These are phyloP conservation scores for Calonectria pteridis DNA, from an alignment of 2,329 filamentous ascomycete genomes.

Conservation along the genomic window DNA sequence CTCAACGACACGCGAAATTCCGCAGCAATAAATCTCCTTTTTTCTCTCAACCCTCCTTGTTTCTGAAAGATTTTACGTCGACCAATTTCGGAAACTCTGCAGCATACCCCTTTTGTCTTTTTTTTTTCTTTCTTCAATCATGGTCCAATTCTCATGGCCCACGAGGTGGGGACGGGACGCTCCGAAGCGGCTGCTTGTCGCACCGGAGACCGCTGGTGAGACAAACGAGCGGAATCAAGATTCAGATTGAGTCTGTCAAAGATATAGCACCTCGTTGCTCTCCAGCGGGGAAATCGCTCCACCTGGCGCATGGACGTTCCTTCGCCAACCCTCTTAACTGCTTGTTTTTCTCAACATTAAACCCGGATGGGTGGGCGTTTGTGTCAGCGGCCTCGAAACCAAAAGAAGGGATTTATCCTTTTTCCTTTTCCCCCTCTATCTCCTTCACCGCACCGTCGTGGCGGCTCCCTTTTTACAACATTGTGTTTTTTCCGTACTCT, in stretches of 20 bases:
- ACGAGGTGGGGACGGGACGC: constrained; percentile 29
- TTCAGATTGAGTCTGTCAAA: neutral
- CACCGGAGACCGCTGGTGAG: constrained; percentile 8
- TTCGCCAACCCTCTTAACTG: constrained; percentile 9
- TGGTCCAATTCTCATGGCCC: constrained; percentile 34
- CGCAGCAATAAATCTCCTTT: constrained; percentile 33
- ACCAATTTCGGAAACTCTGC: constrained; percentile 46
- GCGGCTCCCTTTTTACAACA: constrained; percentile 4
- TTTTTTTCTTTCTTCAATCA: constrained; percentile 40
- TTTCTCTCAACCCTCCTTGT: constrained; percentile 33
- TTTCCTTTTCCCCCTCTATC: neutral
- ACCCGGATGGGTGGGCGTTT: constrained; percentile 36
- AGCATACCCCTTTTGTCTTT: constrained; percentile 52
- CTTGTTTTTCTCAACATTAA: constrained; percentile 30
- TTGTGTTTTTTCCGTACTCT: constrained; percentile 19
- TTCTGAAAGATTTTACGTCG: constrained; percentile 38
- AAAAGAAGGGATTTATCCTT: constrained; percentile 32
- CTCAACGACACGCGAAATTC: constrained; percentile 32
- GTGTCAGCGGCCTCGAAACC: constrained; percentile 32
- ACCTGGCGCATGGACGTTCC: constrained; percentile 31
- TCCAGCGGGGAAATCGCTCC: constrained; percentile 1
- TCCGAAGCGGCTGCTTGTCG: constrained; percentile 4
- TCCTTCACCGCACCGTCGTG: constrained; percentile 28
- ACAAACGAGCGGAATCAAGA: neutral
- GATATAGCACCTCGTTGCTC: neutral